Evolutionary conservation across 2,329 filamentous ascomycete species (phyloP).

Genomic region (Berkeleyomyces basicola): DNA sequence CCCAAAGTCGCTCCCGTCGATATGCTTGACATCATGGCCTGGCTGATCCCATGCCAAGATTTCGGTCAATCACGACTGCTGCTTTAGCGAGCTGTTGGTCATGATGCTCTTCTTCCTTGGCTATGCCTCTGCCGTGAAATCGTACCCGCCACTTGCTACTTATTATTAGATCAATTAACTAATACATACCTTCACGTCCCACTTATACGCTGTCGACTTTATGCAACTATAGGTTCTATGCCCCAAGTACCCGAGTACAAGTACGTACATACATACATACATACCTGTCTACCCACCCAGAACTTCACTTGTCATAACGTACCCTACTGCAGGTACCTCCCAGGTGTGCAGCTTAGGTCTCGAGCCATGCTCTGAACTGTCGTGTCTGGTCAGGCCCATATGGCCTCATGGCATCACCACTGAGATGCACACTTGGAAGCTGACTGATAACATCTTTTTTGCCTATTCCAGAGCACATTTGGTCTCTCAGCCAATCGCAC

Average conservation of each 20-base stretch:
- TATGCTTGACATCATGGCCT: too few species aligned
- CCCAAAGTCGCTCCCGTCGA: too few species aligned
- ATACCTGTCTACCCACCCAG: background rate
- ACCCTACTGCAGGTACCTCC: background rate
- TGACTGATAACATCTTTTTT: background rate
- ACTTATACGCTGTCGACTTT: background rate
- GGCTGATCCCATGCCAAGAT: too few species aligned
- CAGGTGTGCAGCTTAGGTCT: background rate
- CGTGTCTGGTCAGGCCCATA: background rate
- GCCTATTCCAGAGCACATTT: background rate
- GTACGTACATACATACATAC: background rate
- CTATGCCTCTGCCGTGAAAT: background rate
- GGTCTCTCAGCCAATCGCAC: background rate
- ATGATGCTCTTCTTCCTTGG: background rate
- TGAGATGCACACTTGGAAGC: background rate
- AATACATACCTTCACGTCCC: background rate
- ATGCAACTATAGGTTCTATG: background rate
- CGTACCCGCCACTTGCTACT: background rate
- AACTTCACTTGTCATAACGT: background rate
- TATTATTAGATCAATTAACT: background rate
- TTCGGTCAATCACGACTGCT: background rate
- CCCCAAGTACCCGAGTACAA: background rate
- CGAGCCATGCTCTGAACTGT: background rate
- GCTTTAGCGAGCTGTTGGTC: background rate
- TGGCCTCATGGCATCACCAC: background rate